Percentiles rank a stretch among this genome's conserved stretches.
phyloP scores from a whole-genome alignment of 1,284 basidiomycete species.

The Ustilago trichophora region DNA sequence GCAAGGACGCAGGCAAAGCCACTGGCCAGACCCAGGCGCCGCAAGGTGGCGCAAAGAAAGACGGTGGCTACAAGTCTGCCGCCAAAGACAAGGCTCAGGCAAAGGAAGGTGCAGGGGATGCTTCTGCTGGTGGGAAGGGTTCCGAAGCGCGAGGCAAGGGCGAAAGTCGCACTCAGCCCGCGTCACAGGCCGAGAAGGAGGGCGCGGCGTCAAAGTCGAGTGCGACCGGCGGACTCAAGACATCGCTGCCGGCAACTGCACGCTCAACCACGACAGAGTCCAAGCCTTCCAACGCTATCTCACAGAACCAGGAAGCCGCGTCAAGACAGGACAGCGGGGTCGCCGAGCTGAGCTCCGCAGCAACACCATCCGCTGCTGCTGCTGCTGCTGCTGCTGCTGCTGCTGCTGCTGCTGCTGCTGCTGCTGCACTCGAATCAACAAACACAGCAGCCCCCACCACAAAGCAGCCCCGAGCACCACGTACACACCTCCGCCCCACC shows the following conservation, averaged over 20 bases:
- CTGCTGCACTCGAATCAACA: neutral
- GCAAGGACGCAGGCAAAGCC: neutral
- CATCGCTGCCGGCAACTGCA: no score
- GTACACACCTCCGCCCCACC: conserved; percentile 2
- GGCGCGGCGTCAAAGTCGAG: neutral
- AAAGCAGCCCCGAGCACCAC: conserved; percentile 6
- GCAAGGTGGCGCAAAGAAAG: conserved; percentile 8
- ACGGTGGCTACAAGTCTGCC: no score
- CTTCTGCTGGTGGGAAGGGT: neutral
- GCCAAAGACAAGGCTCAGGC: neutral
- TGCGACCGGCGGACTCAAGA: no score
- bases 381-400: no score
- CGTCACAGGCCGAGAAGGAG: conserved; percentile 1
- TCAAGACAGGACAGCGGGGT: neutral
- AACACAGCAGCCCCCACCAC: neutral
- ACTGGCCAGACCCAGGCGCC: neutral
- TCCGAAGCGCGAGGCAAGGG: neutral
- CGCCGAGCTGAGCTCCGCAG: no score
- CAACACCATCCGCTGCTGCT: no score
- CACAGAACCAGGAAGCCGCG: neutral
- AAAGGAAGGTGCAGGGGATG: conserved; percentile 1
- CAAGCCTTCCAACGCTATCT: neutral
- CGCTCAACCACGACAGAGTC: no score
- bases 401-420: no score
- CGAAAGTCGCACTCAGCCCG: neutral